Base-by-base conservation (phyloP, 768 basidiomycete species). In the Phaeotremella fagi region DNA sequence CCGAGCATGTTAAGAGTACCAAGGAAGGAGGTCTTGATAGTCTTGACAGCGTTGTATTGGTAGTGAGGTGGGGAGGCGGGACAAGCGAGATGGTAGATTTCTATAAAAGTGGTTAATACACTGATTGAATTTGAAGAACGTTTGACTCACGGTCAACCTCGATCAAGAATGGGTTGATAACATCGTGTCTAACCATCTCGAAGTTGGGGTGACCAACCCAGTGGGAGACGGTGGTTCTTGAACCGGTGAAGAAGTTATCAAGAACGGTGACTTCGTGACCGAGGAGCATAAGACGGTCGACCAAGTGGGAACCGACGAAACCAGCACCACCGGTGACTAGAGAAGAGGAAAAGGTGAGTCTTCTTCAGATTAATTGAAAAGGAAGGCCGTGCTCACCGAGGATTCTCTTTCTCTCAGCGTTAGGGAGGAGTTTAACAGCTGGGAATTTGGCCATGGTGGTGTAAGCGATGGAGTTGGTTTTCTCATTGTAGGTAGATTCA, bases 1-100 rank as follows among this genome's bases (percentile, higher is more conserved):
- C 89, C 95, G 35, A 99, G 87, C 92, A 98, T 95, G 79, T 99
- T 98, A 57, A 97, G 78, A 3, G 95, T 97, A 41, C 95, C 95
- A 82, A 94, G 84, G 78, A 99, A 99, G 11, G 90, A 94, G 0
- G 95, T 98, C 76, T 97, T 98, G 77, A 98, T 82, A 23, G 95
- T 99, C 77, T 99, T 98, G 58, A 99, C 86, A 9, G 91, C 85
- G 77, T 99, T 94, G 76, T 87, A 91, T 73, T 99, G 95, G 75
- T 99, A 98, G 73, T 95, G 91, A 51, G 90, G 90, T 43, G 91
- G 91, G 1, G 91, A 97, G 20, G 91, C 94, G 18, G 94, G 94
- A 74, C 94, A 99, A 1, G 95, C 95, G 41, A 99, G 82, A 74
- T 99, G 94, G 75, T 98, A 99, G 60, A 99, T 97, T 78, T 98